Base-by-base conservation (phyloP, 495 filamentous ascomycete genomes). In the Immersiella caudata region DNA sequence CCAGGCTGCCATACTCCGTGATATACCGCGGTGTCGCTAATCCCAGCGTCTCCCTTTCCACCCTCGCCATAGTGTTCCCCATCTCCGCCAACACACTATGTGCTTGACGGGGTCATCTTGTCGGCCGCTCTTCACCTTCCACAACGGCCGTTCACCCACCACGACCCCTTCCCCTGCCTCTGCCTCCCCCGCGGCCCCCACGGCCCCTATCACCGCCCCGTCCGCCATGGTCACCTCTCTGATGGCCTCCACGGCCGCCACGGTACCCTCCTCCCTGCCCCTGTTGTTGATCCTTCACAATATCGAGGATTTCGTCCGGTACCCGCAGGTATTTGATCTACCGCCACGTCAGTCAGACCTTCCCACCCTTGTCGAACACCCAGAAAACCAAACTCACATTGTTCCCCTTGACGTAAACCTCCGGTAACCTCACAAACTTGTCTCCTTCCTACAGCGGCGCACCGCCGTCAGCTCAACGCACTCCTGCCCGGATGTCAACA, bases 241-340 rank as follows among this genome's bases (percentile, higher is more conserved):
- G 79, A 61, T 82, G 81, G 64, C 81, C 91, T 54, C 91, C 91
- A 27, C 93, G 87, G 51, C 88, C 88, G 22, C 92, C 89, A 72
- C 82, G 85, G 74, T 80, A 89, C 25, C 81, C 79, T 26, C 79
- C 73, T 27, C 76, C 72, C 73, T 94, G 90, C 54, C 80, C 83
- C 67, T 94, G 91, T 68, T 91, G 89, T 75, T 96, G 93, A 52
- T 97, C 94, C 82, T 93, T 97, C 14, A 94, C 93, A 11, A 93
- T 75, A 62, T 97, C 95, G 77, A 98, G 88, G 66, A 98, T 95
- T 75, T 97, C 93, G 76, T 98, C 94, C 56, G 93, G 92, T 2
- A 99, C 92, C 60, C 93, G 91, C 40, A 99, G 87, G 80, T 97
- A 99, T 85, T 99, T 99, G 83, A 99, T 99, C 95, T 99, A 71